Evolutionary conservation across 306 rosid genomes (phyloP).

Genomic region (Leucaena leucocephala): DNA sequence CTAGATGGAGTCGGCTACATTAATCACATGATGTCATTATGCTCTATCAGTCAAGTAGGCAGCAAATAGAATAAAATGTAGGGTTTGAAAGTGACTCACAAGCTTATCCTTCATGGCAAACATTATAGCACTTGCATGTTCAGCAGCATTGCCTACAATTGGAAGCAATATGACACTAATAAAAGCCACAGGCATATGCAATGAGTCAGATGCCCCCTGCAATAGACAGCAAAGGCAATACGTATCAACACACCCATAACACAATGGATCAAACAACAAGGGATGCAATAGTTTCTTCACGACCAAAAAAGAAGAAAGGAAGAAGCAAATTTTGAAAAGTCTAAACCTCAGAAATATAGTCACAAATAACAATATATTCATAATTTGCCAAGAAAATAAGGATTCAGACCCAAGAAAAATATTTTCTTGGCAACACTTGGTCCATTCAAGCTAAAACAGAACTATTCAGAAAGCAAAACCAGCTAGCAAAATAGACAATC

Average conservation of each 20-base stretch:
- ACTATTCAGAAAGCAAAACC: neutral
- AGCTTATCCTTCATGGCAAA: slow-evolving; percentile 95
- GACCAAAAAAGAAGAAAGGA: neutral
- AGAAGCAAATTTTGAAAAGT: neutral
- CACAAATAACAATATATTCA: slow-evolving; percentile 22
- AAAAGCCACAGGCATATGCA: slow-evolving; percentile 82
- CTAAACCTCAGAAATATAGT: slow-evolving; percentile 1
- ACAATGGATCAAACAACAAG: neutral
- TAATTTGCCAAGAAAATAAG: slow-evolving; percentile 5
- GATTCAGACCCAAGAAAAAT: slow-evolving; percentile 4
- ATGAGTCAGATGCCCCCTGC: slow-evolving; percentile 90
- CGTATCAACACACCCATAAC: slow-evolving; percentile 25
- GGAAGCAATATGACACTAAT: slow-evolving; percentile 93
- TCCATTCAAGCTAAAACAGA: slow-evolving; percentile 21
- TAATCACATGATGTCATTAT: too few relatives aligned
- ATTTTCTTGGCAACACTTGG: neutral
- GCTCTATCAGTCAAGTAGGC: neutral
- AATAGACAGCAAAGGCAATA: slow-evolving; percentile 32
- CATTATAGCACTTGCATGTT: slow-evolving; percentile 92
- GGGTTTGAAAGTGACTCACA: slow-evolving; percentile 61
- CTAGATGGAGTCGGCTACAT: too few relatives aligned
- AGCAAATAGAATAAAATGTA: slow-evolving; percentile 10
- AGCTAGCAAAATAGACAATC: neutral
- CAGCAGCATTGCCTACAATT: slow-evolving; percentile 72
- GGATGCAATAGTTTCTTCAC: neutral